A percentile compares a stretch with the other conserved stretches of the same genome.
phyloP scores from a whole-genome alignment of 1,139 yeast species.

The Meyerozyma sp. region DNA sequence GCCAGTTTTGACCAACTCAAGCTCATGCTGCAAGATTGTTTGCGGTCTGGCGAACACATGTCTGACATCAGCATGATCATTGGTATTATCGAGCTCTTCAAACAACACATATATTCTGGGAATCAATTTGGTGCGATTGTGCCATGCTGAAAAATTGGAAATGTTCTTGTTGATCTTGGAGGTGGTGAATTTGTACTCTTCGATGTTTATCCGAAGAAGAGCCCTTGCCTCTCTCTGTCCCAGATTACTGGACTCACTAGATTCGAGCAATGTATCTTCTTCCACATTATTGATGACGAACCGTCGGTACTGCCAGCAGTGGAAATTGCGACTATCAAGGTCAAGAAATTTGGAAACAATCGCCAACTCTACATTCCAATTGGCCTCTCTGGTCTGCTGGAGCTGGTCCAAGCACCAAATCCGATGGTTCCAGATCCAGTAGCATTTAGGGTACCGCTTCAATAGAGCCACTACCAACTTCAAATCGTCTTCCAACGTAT shows the following conservation, averaged over 20 bases:
- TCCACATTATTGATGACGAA: conserved; percentile 56
- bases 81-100: conserved; percentile 4
- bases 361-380: conserved; percentile 67
- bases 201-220: conserved; percentile 21
- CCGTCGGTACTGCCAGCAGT: conserved; percentile 94
- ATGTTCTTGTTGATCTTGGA: conserved; percentile 73
- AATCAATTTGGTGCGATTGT: conserved; percentile 72
- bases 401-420: conserved; percentile 68
- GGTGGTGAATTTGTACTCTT: conserved; percentile 77
- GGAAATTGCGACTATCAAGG: conserved; percentile 79
- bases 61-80: conserved; percentile 11
- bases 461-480: conserved; percentile 54
- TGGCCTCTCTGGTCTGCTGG: conserved; percentile 37
- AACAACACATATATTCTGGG: conserved; percentile 39
- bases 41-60: conserved; percentile 20
- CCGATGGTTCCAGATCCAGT: conserved; percentile 96
- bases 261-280: conserved; percentile 10
- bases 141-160: conserved; percentile 96
- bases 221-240: conserved; percentile 9
- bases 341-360: conserved; percentile 65
- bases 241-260: background rate
- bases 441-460: conserved; percentile 74
- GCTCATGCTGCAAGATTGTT: conserved; percentile 49
- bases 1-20: conserved; percentile 72
- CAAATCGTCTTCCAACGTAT: conserved; percentile 55